Evolutionary conservation across 352 stramenopile genomes (phyloP), one percentile per base, ranked within the genome.

Genomic region (Pythium graminicola): DNA sequence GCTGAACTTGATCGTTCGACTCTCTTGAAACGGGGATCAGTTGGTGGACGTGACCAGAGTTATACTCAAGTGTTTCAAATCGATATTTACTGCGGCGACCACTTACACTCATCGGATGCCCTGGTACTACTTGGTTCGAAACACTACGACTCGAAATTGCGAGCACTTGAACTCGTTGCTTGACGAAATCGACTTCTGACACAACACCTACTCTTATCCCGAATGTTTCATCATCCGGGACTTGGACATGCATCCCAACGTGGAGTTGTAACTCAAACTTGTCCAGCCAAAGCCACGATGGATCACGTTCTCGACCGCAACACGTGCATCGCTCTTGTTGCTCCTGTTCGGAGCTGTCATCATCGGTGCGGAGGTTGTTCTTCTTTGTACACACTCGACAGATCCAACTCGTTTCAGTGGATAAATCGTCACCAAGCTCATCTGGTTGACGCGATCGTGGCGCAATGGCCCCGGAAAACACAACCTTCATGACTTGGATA

Each of bases 11-110:
- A 4, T 33, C 38, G 32, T 17, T 38, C 6, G 36, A 22, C 6
- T 54, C 45, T 4, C 14, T 10, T 14, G 24, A 29, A 3, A 78
- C 24, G n/a, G 58, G 53, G 9, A 54, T 36, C 27, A 85, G 58
- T 17, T 63, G 38, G 28, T 70, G 65, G 10, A 81, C 20, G 36
- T 83, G 49, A 6, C 40, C 17, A 7, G 27, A 42, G 8, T 62
- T 50, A 14, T 77, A 8, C n/a, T 67, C 54, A n/a, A 69, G 8
- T 3, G 28, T 50, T 10, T 63, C 48, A 19, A 63, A 57, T 43
- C 43, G 26, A 19, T 50, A 38, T 23, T 49, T 50, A 10, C 49
- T 50, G 16, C 36, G 17, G 19, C 42, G 49, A 16, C 45, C 49
- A 13, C 39, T 54, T 23, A 42, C 26, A 29, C 41, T 54, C 10